These are phyloP conservation scores for Aspergillus alliaceus DNA, from an alignment of 2,329 filamentous ascomycete species.

Conservation along the genomic window DNA sequence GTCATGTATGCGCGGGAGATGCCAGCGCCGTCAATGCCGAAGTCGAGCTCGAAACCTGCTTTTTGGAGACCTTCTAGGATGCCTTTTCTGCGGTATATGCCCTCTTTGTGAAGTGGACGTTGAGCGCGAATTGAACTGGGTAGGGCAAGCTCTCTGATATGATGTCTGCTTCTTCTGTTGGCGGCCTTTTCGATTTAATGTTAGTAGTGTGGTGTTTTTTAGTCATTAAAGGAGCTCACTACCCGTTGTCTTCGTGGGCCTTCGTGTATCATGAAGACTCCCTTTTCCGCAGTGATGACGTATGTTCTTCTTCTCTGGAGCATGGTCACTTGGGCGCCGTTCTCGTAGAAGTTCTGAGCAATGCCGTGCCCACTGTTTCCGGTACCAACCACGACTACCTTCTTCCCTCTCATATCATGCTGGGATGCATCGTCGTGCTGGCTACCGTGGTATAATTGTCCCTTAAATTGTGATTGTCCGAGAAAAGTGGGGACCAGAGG, in stretches of 20 bases:
- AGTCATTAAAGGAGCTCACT: background rate
- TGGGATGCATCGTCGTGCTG: conserved; percentile 43
- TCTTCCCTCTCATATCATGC: conserved; percentile 42
- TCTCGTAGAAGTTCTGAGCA: conserved; percentile 51
- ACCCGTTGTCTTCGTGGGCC: conserved; percentile 49
- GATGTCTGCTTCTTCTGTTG: conserved; percentile 54
- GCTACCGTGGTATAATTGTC: conserved; percentile 46
- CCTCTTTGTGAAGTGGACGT: conserved; percentile 42
- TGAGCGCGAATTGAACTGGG: conserved; percentile 49
- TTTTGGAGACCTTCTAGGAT: conserved; percentile 47
- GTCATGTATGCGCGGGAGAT: conserved; percentile 48
- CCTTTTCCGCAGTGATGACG: conserved; percentile 48
- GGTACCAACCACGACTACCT: conserved; percentile 50
- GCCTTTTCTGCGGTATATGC: conserved; percentile 44
- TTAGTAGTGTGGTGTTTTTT: background rate
- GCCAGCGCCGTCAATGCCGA: conserved; percentile 42
- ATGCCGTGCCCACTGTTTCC: conserved; percentile 54
- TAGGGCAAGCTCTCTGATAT: conserved; percentile 48
- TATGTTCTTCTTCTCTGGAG: conserved; percentile 55
- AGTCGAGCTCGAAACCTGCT: conserved; percentile 48
- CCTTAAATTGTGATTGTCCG: conserved; percentile 43
- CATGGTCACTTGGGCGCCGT: conserved; percentile 54
- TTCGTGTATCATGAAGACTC: conserved; percentile 46
- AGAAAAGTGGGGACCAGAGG: conserved; percentile 44
- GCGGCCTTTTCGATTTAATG: conserved; percentile 31